Conservation (phyloP, 768 basidiomycete species). For the Amanita molliuscula region DNA sequence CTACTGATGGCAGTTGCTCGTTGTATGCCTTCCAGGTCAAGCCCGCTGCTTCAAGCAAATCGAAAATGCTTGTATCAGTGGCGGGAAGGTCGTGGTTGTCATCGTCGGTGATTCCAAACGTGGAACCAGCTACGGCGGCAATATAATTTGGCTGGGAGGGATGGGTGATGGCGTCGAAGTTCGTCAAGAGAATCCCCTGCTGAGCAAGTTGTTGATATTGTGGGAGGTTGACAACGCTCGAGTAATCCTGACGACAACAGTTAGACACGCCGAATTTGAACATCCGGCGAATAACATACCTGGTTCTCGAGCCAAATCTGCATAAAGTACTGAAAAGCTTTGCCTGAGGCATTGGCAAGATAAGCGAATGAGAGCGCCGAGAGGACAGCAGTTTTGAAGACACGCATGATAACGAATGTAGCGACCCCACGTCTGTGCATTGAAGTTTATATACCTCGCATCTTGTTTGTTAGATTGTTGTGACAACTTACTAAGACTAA, state of each 20-base stretch:
- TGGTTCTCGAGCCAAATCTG: conserved; percentile 52
- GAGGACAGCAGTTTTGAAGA: too few relatives aligned
- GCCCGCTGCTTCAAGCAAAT: conserved; percentile 45
- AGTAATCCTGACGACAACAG: not conserved
- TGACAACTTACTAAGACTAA: too few relatives aligned
- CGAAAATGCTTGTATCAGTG: conserved; percentile 48
- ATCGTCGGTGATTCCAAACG: conserved; percentile 36
- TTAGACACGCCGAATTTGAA: too few relatives aligned
- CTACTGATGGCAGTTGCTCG: conserved; percentile 46
- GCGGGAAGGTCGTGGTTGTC: conserved; percentile 23
- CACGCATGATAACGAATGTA: too few relatives aligned
- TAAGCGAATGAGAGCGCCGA: too few relatives aligned
- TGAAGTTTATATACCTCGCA: too few relatives aligned
- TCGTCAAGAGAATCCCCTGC: conserved; percentile 38
- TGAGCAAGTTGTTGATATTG: conserved; percentile 25
- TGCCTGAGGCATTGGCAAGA: conserved; percentile 7
- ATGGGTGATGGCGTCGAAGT: conserved; percentile 41
- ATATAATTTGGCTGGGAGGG: conserved; percentile 56
- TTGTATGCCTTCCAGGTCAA: conserved; percentile 59
- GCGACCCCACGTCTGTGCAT: too few relatives aligned
- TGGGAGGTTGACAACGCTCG: not conserved
- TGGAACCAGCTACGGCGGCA: conserved; percentile 31
- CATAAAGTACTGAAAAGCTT: conserved; percentile 20
- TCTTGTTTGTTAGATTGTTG: too few relatives aligned
- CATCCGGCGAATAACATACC: conserved; percentile 6